Percentiles rank a stretch among this genome's conserved stretches.
phyloP scores from a whole-genome alignment of 305 asterid genomes.

The Fraxinus velutina region DNA sequence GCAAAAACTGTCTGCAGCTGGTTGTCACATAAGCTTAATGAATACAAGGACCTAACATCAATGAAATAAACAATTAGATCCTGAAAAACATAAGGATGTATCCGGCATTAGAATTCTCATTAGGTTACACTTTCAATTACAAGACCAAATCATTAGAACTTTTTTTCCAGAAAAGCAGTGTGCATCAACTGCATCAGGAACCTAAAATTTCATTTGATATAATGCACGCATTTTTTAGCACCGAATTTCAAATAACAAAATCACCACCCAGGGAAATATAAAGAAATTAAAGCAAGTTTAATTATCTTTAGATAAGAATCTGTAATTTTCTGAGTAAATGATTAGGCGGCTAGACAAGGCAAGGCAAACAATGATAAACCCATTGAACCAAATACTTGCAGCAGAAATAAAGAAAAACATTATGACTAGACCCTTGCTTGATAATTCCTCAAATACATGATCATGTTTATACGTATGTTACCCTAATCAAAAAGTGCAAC shows the following conservation, averaged over 20 bases:
- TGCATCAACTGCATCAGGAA: neutral
- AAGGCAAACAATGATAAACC: neutral
- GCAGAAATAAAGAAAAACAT: neutral
- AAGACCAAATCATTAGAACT: neutral
- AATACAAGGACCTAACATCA: conserved; percentile 53
- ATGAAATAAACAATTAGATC: conserved; percentile 9
- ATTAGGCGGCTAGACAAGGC: neutral
- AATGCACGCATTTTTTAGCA: neutral
- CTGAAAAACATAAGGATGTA: neutral
- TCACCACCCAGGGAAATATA: neutral
- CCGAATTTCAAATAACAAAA: neutral
- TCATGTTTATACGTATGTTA: neutral
- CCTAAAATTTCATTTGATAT: neutral
- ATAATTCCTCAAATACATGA: neutral
- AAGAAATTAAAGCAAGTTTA: neutral
- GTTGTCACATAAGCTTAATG: conserved; percentile 64
- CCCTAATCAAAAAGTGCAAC: neutral
- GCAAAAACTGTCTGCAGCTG: conserved; percentile 57
- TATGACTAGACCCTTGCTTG: neutral
- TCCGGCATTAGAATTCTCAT: neutral
- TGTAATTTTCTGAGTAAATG: neutral
- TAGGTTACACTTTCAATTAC: neutral
- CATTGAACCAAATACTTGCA: neutral
- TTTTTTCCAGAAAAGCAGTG: neutral
- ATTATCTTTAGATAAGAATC: neutral